Base-by-base conservation (phyloP, 352 stramenopile species). In the Globisporangium paroecandrum region DNA sequence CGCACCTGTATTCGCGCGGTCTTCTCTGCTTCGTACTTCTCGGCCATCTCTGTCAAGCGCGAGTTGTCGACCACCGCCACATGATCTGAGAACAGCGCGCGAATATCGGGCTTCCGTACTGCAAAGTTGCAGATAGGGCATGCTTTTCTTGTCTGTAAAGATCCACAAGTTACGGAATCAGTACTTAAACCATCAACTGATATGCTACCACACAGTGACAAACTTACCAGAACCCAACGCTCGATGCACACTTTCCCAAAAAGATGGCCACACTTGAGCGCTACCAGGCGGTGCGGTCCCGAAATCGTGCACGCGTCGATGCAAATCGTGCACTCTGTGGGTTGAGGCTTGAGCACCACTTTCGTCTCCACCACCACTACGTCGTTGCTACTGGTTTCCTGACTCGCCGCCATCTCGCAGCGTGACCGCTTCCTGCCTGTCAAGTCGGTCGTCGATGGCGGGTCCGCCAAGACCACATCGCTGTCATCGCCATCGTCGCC, bases 161-260 rank as follows among this genome's bases (percentile, higher is more conserved):
- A 15, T 41, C 15, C 27, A 60, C n/a, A 60, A 36, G 53, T 10
- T 13, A 18, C 18, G 1, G 51, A 58, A 15, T 58, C 53, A 58
- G 53, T n/a, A 12, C 18, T 15, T 13, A 41, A 25, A 15, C 13
- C 2, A 27, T 32, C 29, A 32, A 32, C 29, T 32, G 29, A 32
- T 4, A 46, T 4, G 15, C 1, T 9, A 7, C 15, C 13, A 49
- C 20, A 49, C 9, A n/a, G 4, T 12, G 18, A 18, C 3, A 36
- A 4, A 71, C 69, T 41, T 49, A 75, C 70, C 51, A 36, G 62
- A 41, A 91, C 71, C 85, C 85, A 94, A 46, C 81, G 80, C 53
- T 94, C 82, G 61, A 93, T 93, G 67, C 84, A 93, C 49, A 78
- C 78, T 22, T 82, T 88, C 27, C 85, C 85, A 60, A 92, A 94